Evolutionary conservation across 1,284 basidiomycete genomes (phyloP).

Genomic region (Cerrena zonata): DNA sequence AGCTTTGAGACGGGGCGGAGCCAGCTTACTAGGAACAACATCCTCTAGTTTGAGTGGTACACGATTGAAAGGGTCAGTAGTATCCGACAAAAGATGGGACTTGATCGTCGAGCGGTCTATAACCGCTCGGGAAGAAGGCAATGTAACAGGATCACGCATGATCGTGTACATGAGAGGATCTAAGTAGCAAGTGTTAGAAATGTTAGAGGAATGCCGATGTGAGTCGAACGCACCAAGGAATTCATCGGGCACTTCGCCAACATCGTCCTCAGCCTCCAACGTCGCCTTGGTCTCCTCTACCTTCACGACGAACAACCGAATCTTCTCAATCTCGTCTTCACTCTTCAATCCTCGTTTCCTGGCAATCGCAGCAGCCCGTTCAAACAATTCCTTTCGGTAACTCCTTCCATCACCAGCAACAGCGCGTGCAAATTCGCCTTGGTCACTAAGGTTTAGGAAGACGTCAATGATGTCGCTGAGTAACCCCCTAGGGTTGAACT

Average conservation of each 20-base stretch:
- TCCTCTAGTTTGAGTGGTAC: conserved; percentile 75
- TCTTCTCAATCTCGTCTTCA: conserved; percentile 71
- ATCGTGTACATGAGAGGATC: conserved; percentile 90
- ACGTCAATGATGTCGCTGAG: conserved; percentile 87
- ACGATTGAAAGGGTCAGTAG: conserved; percentile 88
- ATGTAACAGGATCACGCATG: conserved; percentile 92
- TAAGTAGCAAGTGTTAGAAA: conserved; percentile 27
- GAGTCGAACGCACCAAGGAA: conserved; percentile 70
- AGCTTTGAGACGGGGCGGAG: neutral
- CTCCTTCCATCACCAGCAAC: conserved; percentile 91
- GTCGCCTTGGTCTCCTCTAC: conserved; percentile 80
- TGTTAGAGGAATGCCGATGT: neutral
- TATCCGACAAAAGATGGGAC: conserved; percentile 86
- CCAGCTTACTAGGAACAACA: conserved; percentile 62
- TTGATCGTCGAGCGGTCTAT: conserved; percentile 94
- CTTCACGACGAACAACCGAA: conserved; percentile 70
- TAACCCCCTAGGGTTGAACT: conserved; percentile 81
- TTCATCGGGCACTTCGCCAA: conserved; percentile 93
- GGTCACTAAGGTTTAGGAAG: conserved; percentile 83
- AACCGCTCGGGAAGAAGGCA: conserved; percentile 79
- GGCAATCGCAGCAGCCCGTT: conserved; percentile 72
- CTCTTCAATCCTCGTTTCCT: conserved; percentile 69
- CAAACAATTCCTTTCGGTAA: conserved; percentile 83
- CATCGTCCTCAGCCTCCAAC: conserved; percentile 85
- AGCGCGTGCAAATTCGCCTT: conserved; percentile 77